Percentiles rank a stretch among this genome's conserved stretches.
These are phyloP conservation scores for Naegleria fowleri DNA, from an alignment of 208 protist species.

Conservation along the genomic window DNA sequence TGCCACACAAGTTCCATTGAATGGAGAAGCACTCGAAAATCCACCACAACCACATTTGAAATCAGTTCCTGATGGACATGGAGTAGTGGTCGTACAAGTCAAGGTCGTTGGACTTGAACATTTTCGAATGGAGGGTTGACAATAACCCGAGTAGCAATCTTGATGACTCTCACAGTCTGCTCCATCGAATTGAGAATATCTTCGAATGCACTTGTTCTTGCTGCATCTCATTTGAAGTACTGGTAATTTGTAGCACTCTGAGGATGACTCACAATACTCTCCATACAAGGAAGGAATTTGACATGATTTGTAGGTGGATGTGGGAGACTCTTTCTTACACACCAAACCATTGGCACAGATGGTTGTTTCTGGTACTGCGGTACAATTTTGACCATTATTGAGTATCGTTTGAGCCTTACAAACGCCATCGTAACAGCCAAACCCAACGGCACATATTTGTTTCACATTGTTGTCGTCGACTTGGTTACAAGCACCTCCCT, in stretches of 20 bases:
- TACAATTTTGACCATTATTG: not conserved
- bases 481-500: not conserved
- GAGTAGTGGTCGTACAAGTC: not conserved
- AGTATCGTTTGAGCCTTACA: not conserved
- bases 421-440: not conserved
- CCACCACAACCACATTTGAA: not conserved
- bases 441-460: not conserved
- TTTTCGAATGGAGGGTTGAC: not conserved
- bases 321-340: not conserved
- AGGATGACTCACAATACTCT: not conserved
- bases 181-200: not conserved
- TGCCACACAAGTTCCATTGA: not conserved
- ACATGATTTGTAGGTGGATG: not conserved
- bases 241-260: not conserved
- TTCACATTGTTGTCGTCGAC: not conserved
- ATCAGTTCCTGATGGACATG: not conserved
- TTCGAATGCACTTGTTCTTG: not conserved
- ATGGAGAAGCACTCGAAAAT: not conserved
- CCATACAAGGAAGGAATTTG: not conserved
- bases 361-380: not conserved
- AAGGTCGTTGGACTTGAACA: not conserved
- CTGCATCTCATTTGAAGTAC: not conserved
- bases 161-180: not conserved
- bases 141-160: not conserved
- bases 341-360: not conserved